Conservation (phyloP, 371 early-diverging fungal genomes). For the Rhizopus microsporus region DNA sequence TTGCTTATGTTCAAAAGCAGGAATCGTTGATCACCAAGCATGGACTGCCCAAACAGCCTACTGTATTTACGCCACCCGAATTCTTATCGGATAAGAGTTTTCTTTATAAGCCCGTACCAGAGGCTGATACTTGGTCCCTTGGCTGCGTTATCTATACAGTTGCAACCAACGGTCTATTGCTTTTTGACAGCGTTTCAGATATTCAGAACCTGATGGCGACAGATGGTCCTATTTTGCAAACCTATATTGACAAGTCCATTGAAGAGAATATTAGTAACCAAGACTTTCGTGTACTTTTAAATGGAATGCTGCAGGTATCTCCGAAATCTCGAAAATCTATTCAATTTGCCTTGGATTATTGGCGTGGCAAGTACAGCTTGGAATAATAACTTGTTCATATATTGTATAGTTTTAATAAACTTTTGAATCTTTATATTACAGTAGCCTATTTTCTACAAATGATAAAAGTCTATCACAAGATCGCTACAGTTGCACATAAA, state of each 20-base stretch:
- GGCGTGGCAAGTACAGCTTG: conserved; percentile 18
- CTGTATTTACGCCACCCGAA: conserved; percentile 17
- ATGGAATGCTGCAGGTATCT: conserved; percentile 16
- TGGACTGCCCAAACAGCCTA: not conserved
- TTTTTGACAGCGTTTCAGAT: conserved; percentile 11
- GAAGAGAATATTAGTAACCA: conserved; percentile 12
- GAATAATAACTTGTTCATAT: conserved; percentile 4
- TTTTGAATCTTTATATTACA: too few relatives aligned
- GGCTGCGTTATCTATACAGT: conserved; percentile 26
- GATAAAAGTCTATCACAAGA: too few relatives aligned
- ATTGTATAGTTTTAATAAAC: not conserved
- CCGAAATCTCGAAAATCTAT: conserved; percentile 18
- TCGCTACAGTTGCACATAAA: too few relatives aligned
- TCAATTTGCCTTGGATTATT: conserved; percentile 3
- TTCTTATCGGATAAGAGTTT: not conserved
- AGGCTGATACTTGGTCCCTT: conserved; percentile 23
- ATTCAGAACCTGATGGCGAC: conserved; percentile 8
- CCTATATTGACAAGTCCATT: conserved; percentile 8
- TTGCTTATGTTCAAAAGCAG: conserved; percentile 3
- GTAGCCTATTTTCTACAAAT: too few relatives aligned
- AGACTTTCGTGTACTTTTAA: conserved; percentile 1
- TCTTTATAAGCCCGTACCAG: not conserved
- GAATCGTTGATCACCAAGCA: not conserved
- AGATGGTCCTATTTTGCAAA: conserved; percentile 5
- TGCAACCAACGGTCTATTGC: not conserved